Conservation (phyloP, 140 eudicot genomes). For the Cichorium intybus region DNA sequence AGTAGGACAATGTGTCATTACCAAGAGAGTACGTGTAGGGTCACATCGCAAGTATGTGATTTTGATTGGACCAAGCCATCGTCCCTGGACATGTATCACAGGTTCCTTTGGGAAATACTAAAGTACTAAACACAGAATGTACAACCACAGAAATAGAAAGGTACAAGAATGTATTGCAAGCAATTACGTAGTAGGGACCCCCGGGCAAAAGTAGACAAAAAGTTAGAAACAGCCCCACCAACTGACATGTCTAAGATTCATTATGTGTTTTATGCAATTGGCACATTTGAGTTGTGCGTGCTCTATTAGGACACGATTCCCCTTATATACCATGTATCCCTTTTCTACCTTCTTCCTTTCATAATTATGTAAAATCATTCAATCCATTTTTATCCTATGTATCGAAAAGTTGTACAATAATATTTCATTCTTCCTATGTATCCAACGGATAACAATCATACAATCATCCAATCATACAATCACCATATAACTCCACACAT, state of each 20-base stretch:
- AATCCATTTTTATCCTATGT: neutral
- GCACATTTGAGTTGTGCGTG: slow-evolving; percentile 35
- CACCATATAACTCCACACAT: slow-evolving; percentile 5
- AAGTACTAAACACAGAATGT: neutral
- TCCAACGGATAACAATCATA: too few relatives aligned
- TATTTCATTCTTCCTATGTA: slow-evolving; percentile 1
- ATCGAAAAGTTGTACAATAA: slow-evolving; percentile 10
- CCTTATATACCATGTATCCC: slow-evolving; percentile 24
- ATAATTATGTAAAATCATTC: too few relatives aligned
- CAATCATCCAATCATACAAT: too few relatives aligned
- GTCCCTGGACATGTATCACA: neutral
- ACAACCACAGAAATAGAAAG: neutral
- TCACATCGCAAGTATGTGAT: neutral
- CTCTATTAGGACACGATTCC: slow-evolving; percentile 52
- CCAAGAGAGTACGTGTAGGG: too few relatives aligned
- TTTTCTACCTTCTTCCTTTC: neutral
- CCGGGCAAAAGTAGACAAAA: neutral
- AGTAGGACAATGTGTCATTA: too few relatives aligned
- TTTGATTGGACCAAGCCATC: neutral
- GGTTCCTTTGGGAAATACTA: neutral
- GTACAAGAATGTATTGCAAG: slow-evolving; percentile 11
- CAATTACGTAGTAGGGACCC: neutral
- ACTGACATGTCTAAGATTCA: slow-evolving; percentile 15
- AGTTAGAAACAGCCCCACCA: neutral
- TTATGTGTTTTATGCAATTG: slow-evolving; percentile 18